These are phyloP conservation scores for Colletotrichum lini DNA, from an alignment of 2,329 filamentous ascomycete genomes.

Conservation along the genomic window DNA sequence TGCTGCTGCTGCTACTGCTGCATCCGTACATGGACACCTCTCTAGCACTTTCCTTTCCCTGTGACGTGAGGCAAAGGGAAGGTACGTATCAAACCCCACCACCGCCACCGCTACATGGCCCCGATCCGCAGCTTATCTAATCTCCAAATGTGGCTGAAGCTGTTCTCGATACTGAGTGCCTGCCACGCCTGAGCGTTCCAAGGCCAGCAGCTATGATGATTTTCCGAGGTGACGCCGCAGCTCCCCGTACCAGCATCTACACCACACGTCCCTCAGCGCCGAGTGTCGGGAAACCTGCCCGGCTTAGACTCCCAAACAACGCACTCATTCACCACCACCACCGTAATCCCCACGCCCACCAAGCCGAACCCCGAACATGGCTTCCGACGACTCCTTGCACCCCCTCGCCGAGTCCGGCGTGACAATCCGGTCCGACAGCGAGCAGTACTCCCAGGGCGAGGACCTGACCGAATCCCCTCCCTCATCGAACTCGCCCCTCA, in stretches of 20 bases:
- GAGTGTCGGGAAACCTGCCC: constrained; percentile 35
- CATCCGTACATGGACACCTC: constrained; percentile 20
- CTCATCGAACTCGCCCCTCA: constrained; percentile 77
- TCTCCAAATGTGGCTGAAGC: constrained; percentile 8
- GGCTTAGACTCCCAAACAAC: constrained; percentile 12
- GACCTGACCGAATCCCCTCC: constrained; percentile 73
- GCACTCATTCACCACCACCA: constrained; percentile 1
- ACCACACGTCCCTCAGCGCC: not conserved
- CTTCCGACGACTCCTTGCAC: constrained; percentile 60
- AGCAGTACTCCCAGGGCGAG: constrained; percentile 81
- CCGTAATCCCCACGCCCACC: not conserved
- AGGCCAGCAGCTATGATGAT: constrained; percentile 24
- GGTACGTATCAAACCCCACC: constrained; percentile 5
- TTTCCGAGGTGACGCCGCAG: constrained; percentile 41
- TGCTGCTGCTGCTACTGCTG: not conserved
- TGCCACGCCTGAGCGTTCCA: too few relatives aligned
- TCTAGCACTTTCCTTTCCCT: constrained; percentile 35
- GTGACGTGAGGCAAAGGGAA: constrained; percentile 28
- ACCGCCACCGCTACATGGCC: too few relatives aligned
- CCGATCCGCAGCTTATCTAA: constrained; percentile 8
- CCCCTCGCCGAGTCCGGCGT: constrained; percentile 80
- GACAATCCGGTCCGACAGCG: constrained; percentile 86
- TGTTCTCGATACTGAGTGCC: not conserved
- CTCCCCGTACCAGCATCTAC: constrained; percentile 18
- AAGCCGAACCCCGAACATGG: constrained; percentile 58